A percentile compares a stretch with the other conserved stretches of the same genome.
Conservation (phyloP, 2,329 filamentous ascomycete species). For the Alternaria rosae region DNA sequence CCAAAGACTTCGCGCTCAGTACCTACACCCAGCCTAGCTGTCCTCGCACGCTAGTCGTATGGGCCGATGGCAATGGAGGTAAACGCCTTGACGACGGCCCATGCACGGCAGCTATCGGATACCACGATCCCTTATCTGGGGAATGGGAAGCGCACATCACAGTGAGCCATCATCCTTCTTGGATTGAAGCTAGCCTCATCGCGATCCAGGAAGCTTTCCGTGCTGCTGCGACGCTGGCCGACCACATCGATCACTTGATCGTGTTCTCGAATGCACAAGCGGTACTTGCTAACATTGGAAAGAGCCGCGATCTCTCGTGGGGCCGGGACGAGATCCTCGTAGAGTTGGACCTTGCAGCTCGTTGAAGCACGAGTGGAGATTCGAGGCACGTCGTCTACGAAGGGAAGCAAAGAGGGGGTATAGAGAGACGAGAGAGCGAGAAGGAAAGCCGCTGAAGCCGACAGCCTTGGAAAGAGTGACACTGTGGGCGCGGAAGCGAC, state of each 20-base stretch:
- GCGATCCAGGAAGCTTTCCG: background rate
- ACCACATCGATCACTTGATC: background rate
- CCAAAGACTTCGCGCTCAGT: background rate
- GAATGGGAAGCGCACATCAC: background rate
- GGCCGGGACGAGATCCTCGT: background rate
- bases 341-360: background rate
- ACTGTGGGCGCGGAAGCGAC: background rate
- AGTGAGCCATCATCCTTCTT: background rate
- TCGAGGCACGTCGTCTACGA: background rate
- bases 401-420: background rate
- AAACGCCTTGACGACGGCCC: background rate
- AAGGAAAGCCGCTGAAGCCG: background rate
- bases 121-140: background rate
- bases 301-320: background rate
- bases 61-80: background rate
- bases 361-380: background rate
- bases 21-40: background rate
- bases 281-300: background rate
- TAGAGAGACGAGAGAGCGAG: background rate
- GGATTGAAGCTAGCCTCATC: background rate
- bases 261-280: background rate
- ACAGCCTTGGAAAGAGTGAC: background rate
- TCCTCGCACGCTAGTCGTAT: background rate
- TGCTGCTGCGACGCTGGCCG: background rate
- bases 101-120: background rate